phyloP scores from a whole-genome alignment of 768 basidiomycete genomes.

The Leccinum incarnatum region DNA sequence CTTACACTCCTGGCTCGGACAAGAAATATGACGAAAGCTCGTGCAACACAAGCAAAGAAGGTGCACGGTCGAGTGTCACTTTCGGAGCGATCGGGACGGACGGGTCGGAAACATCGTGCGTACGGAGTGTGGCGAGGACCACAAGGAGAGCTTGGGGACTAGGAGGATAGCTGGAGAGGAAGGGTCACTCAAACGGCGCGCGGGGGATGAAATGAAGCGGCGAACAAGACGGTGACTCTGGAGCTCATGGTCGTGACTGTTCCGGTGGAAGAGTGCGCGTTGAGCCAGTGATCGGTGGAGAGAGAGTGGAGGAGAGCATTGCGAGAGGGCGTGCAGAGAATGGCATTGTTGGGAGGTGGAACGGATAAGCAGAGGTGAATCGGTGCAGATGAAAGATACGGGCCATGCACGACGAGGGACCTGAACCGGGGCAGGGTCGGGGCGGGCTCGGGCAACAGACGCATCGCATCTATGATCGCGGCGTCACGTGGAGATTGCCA shows the following conservation, averaged over 20 bases:
- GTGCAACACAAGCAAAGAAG: slow-evolving; percentile 56
- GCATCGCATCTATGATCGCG: slow-evolving; percentile 11
- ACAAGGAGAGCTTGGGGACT: slow-evolving; percentile 54
- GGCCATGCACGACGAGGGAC: slow-evolving; percentile 60
- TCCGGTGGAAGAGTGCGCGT: slow-evolving; percentile 38
- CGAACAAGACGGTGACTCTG: slow-evolving; percentile 56
- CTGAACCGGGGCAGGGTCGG: slow-evolving; percentile 53
- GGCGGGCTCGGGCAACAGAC: slow-evolving; percentile 41
- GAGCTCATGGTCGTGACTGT: slow-evolving; percentile 36
- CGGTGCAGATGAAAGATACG: slow-evolving; percentile 65
- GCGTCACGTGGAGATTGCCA: slow-evolving; percentile 21
- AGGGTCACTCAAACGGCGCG: slow-evolving; percentile 9
- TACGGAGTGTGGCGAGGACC: slow-evolving; percentile 49
- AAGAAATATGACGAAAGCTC: slow-evolving; percentile 60
- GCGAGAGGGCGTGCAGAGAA: slow-evolving; percentile 58
- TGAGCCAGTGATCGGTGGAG: slow-evolving; percentile 47
- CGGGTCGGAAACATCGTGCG: slow-evolving; percentile 21
- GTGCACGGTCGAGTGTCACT: slow-evolving; percentile 38
- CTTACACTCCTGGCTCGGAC: slow-evolving; percentile 24
- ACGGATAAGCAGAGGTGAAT: slow-evolving; percentile 61
- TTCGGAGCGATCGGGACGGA: slow-evolving; percentile 27
- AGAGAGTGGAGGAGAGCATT: slow-evolving; percentile 42
- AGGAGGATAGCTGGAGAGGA: slow-evolving; percentile 55
- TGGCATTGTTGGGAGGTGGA: slow-evolving; percentile 31
- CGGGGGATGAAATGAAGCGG: slow-evolving; percentile 12